Base-by-base conservation (phyloP, 495 filamentous ascomycete genomes). In the Aspergillus taichungensis region DNA sequence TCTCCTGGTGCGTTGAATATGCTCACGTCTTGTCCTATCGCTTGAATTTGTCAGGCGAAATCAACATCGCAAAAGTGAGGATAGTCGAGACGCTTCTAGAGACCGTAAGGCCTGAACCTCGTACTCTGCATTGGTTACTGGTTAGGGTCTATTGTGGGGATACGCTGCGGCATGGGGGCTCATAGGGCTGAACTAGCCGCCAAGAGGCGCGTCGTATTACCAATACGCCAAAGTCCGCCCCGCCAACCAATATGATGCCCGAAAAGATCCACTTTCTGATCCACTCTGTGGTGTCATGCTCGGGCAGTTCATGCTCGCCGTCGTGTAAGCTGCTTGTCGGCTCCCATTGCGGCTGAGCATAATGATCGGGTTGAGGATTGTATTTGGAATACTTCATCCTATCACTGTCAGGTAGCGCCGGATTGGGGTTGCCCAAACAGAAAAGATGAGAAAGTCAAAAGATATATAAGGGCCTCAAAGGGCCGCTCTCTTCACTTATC, bases 161-260 rank as follows among this genome's bases (percentile, higher is more conserved):
- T 45, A 45, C 42, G 42, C 42, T 29, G 6, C 4, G 6, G 13
- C 14, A 7, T 1, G 9, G 8, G 5, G 14, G 38, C 13, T 18
- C 36, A 11, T 6, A 32, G 11, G 38, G 38, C 45, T 30, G 29
- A 24, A 24, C 18, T 24, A 24, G 18, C 18, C 18, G 18, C 18
- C 18, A 24, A 30, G 45, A 11, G 38, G 24, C 4, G 24, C n/a
- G 39, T 30, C 51, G 51, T 54, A 54, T 54, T 50, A 54, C 14
- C 36, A 54, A 54, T 54, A 54, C 51, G 51, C 51, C 39, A 40
- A 7, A 45, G 37, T 14, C 9, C 10, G 39, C 32, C 8, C 13
- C 9, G 28, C 18, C 11, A 35, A 10, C 4, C 38, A 40, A 48
- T 43, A 35, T 24, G 39, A 37, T 31, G 31, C 31, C 30, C 18